These are phyloP conservation scores for Isoetes taiwanensis DNA, from an alignment of 75 land plant species.

Conservation along the genomic window DNA sequence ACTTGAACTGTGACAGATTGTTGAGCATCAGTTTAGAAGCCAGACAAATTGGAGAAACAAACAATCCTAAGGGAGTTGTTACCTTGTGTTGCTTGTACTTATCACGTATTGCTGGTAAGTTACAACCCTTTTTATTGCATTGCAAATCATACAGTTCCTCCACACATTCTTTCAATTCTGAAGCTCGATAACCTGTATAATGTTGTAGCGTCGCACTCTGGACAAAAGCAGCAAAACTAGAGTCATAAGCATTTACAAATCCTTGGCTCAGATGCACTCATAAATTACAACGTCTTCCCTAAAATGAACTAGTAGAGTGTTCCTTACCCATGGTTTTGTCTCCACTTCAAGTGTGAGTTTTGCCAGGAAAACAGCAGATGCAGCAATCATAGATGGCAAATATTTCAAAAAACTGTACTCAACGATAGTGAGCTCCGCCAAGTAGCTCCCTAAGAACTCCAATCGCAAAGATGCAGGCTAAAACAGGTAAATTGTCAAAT, in stretches of 20 bases:
- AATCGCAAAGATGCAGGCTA: slow-evolving; percentile 35
- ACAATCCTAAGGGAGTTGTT: no score
- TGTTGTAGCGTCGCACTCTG: slow-evolving; percentile 34
- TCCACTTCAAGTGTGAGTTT: slow-evolving; percentile 38
- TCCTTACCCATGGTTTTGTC: slow-evolving; percentile 57
- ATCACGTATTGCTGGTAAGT: slow-evolving; percentile 39
- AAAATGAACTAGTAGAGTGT: no score
- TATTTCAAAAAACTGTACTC: slow-evolving; percentile 40
- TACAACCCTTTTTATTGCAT: slow-evolving; percentile 21
- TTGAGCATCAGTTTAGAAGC: no score
- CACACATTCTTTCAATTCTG: slow-evolving; percentile 53
- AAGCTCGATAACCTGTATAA: slow-evolving; percentile 39
- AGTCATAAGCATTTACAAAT: not conserved
- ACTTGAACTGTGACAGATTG: slow-evolving; percentile 65
- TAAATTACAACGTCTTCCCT: no score
- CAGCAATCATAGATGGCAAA: slow-evolving; percentile 60
- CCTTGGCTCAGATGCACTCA: not conserved
- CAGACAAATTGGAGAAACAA: no score
- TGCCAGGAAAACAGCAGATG: slow-evolving; percentile 51
- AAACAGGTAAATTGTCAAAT: not conserved
- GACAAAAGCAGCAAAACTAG: slow-evolving; percentile 15
- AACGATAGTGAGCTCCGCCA: slow-evolving; percentile 50
- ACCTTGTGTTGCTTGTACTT: slow-evolving; percentile 76
- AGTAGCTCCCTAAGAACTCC: slow-evolving; percentile 38
- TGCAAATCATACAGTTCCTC: slow-evolving; percentile 43